phyloP scores from a whole-genome alignment of 441 rosid genomes.

The Populus hybrid region DNA sequence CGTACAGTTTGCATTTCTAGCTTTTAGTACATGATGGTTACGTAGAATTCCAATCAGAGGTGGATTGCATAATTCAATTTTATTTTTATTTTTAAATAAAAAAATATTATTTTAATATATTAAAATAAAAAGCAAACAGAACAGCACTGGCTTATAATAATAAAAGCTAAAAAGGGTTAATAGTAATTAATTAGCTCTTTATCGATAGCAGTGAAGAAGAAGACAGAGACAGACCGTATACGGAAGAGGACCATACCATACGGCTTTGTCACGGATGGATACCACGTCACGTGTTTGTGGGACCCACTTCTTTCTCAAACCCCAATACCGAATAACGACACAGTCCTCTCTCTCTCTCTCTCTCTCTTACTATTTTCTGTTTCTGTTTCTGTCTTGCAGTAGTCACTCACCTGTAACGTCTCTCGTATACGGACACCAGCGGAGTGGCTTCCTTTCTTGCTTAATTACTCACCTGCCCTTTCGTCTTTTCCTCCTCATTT shows the following conservation, averaged over 20 bases:
- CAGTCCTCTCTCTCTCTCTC: neutral
- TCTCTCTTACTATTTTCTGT: neutral
- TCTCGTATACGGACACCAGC: neutral
- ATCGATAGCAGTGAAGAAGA: neutral
- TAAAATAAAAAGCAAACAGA: neutral
- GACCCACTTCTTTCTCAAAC: slow-evolving; percentile 16
- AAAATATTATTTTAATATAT: neutral
- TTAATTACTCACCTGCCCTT: neutral
- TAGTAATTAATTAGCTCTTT: neutral
- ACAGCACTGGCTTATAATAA: neutral
- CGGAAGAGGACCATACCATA: slow-evolving; percentile 78
- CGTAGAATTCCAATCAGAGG: no score
- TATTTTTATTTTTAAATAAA: neutral
- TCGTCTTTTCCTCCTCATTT: neutral
- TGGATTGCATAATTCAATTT: no score
- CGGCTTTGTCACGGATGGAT: slow-evolving; percentile 57
- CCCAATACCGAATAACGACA: neutral
- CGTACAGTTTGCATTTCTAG: neutral
- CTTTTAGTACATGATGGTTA: neutral
- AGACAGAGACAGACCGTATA: slow-evolving; percentile 44
- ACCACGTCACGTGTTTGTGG: slow-evolving; percentile 20
- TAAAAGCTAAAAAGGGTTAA: no score
- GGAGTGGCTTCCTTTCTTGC: neutral
- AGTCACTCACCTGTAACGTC: neutral
- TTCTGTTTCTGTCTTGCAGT: neutral